phyloP scores from a whole-genome alignment of 495 filamentous ascomycete species.

The Astrothelium subdiscretum region DNA sequence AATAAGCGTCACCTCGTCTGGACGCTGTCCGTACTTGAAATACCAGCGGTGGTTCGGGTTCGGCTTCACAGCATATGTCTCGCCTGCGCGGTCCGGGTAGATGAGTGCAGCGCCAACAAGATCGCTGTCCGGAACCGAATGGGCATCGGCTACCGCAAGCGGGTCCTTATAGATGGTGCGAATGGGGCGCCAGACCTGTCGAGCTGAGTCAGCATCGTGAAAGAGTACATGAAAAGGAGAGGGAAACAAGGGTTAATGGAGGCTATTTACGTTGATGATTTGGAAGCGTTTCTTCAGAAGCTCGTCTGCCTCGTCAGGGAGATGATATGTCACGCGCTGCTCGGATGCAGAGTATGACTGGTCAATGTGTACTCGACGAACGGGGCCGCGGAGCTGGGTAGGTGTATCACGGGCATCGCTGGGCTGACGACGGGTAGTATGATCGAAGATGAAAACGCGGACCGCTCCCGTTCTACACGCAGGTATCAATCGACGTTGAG shows the following conservation, averaged over 20 bases:
- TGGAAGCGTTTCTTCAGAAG: slow-evolving; percentile 51
- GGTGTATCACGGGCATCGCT: slow-evolving; percentile 17
- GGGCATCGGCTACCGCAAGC: slow-evolving; percentile 45
- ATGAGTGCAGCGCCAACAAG: slow-evolving; percentile 18
- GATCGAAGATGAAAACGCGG: slow-evolving; percentile 60
- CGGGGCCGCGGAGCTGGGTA: slow-evolving; percentile 43
- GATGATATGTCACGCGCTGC: slow-evolving; percentile 46
- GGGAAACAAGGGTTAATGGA: not conserved
- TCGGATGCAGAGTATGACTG: slow-evolving; percentile 51
- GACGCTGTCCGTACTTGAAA: slow-evolving; percentile 1
- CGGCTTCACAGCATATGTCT: slow-evolving; percentile 15
- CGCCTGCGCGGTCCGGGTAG: slow-evolving; percentile 18
- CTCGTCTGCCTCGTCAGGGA: slow-evolving; percentile 48
- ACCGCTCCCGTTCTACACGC: slow-evolving; percentile 38
- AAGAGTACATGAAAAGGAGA: not conserved
- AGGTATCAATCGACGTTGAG: not conserved
- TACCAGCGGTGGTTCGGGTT: slow-evolving; percentile 2
- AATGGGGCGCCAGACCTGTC: slow-evolving; percentile 55
- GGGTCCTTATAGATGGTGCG: slow-evolving; percentile 51
- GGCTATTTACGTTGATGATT: slow-evolving; percentile 49
- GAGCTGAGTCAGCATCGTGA: too few species aligned
- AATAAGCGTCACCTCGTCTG: slow-evolving; percentile 4
- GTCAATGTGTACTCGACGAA: slow-evolving; percentile 60
- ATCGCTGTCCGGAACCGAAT: slow-evolving; percentile 15
- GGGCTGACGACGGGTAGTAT: slow-evolving; percentile 54